Percentiles rank a stretch among this genome's conserved stretches.
These are phyloP conservation scores for Penicillium soppii DNA, from an alignment of 495 filamentous ascomycete genomes.

Conservation along the genomic window DNA sequence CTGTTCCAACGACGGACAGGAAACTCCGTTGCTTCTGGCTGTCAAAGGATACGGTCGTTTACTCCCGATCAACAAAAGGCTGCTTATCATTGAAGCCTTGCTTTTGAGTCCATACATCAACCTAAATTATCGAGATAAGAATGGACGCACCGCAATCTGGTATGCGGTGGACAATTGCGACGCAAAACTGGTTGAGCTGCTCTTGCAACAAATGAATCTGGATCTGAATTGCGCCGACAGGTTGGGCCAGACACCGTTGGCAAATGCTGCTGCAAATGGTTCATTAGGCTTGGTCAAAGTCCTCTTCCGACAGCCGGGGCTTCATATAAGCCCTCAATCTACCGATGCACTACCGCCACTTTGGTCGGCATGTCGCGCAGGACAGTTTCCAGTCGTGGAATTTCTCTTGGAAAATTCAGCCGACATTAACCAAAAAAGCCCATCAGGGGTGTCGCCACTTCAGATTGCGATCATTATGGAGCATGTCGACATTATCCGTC, in stretches of 20 bases:
- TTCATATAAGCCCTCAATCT: neutral
- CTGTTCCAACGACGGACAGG: neutral
- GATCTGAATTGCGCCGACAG: neutral
- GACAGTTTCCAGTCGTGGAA: neutral
- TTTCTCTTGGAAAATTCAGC: neutral
- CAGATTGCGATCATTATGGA: neutral
- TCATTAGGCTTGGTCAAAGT: neutral
- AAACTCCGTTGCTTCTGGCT: neutral
- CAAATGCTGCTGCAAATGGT: neutral
- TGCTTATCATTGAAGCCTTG: neutral
- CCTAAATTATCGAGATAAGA: neutral
- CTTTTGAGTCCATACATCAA: neutral
- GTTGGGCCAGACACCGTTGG: neutral
- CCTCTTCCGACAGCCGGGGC: neutral
- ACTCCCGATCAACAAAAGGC: neutral
- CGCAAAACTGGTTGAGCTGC: neutral
- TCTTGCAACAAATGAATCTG: neutral
- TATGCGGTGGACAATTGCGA: neutral
- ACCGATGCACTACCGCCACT: neutral
- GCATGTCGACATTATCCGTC: neutral
- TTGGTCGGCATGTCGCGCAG: neutral
- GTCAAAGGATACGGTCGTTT: slow-evolving; percentile 1
- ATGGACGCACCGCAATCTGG: neutral
- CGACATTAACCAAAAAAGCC: neutral
- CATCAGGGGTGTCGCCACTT: neutral